A percentile compares a stretch with the other conserved stretches of the same genome.
These are phyloP conservation scores for Metschnikowia gruessii DNA, from an alignment of 805 yeast genomes.

Conservation along the genomic window DNA sequence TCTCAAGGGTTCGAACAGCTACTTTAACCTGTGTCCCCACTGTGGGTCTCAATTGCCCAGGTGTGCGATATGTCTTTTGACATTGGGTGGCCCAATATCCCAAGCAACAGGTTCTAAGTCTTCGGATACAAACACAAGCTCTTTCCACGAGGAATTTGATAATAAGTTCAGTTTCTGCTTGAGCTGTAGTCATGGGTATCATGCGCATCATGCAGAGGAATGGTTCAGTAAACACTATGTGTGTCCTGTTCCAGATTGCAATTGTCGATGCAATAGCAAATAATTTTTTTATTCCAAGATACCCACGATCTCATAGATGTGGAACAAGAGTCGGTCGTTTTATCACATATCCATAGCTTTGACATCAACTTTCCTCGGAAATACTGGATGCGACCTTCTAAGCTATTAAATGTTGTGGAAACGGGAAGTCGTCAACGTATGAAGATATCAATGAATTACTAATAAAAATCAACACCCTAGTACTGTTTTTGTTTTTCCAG, in stretches of 20 bases:
- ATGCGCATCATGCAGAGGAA: constrained; percentile 92
- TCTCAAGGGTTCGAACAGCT: constrained; percentile 19
- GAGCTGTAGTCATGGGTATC: constrained; percentile 90
- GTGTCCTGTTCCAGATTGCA: constrained; percentile 94
- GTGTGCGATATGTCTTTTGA: constrained; percentile 82
- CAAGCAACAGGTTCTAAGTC: constrained; percentile 1
- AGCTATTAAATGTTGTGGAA: no score
- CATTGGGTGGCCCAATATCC: constrained; percentile 69
- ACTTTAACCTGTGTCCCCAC: constrained; percentile 59
- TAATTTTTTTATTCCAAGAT: constrained; percentile 8
- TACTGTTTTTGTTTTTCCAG: no score
- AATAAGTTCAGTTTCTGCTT: constrained; percentile 90
- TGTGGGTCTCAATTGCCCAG: constrained; percentile 87
- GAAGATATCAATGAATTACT: no score
- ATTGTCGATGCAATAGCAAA: constrained; percentile 72
- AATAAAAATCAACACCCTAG: no score
- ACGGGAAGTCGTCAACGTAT: no score
- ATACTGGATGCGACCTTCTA: no score
- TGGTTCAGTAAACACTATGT: constrained; percentile 88
- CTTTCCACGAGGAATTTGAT: constrained; percentile 14
- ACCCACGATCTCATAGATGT: no score
- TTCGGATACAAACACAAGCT: background rate
- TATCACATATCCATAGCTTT: no score
- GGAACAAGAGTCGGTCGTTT: no score
- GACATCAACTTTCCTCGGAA: no score